A percentile compares a stretch with the other conserved stretches of the same genome.
phyloP scores from a whole-genome alignment of 139 green algal species.

The Coelastrella sp. region DNA sequence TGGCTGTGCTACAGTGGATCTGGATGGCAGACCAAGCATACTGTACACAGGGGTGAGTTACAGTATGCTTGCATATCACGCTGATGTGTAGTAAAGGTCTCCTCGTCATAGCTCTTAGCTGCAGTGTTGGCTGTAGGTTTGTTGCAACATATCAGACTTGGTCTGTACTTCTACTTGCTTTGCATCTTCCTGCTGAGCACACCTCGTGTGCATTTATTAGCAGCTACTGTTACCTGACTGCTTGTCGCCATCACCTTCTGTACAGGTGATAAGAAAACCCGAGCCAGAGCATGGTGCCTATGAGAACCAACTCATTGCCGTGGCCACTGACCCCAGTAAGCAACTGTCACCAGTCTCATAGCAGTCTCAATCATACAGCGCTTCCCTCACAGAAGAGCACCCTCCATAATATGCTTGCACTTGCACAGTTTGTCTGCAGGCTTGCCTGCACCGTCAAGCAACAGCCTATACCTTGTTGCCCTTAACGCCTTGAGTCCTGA shows the following conservation, averaged over 20 bases:
- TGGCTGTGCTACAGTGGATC: slow-evolving; percentile 73
- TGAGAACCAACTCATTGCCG: slow-evolving; percentile 26
- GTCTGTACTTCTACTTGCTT: too few species aligned
- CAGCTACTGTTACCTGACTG: background rate
- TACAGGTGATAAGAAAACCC: slow-evolving; percentile 14
- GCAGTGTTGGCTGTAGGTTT: too few species aligned
- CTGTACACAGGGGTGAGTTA: slow-evolving; percentile 79
- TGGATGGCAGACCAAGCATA: slow-evolving; percentile 44
- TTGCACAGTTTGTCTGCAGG: too few species aligned
- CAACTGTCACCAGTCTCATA: background rate
- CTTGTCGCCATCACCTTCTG: background rate
- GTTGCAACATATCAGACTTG: too few species aligned
- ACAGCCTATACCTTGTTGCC: too few species aligned
- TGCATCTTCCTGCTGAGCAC: too few species aligned
- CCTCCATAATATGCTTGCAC: too few species aligned
- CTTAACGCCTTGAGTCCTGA: too few species aligned
- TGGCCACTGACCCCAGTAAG: slow-evolving; percentile 15
- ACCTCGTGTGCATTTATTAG: background rate
- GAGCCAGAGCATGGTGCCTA: slow-evolving; percentile 14
- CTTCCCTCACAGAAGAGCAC: too few species aligned
- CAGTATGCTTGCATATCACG: background rate
- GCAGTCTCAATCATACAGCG: too few species aligned
- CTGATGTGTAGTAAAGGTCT: background rate
- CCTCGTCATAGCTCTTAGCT: too few species aligned
- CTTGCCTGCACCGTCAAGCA: too few species aligned